phyloP scores from a whole-genome alignment of 345 rosid species.

The Clausena lansium region DNA sequence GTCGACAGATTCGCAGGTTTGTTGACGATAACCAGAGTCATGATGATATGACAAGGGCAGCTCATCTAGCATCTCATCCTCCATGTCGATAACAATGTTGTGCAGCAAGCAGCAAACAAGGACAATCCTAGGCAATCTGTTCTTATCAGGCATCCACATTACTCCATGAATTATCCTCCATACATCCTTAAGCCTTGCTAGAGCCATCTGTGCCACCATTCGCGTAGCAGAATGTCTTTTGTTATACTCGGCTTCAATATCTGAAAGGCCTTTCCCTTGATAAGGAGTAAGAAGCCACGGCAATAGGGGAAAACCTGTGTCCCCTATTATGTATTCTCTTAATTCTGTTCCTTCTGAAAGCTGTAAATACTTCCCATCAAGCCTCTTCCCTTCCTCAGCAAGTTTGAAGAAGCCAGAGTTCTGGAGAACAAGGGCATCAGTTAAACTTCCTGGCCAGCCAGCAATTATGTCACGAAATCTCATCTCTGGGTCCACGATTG shows the following conservation, averaged over 20 bases:
- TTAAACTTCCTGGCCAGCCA: conserved; percentile 75
- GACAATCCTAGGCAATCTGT: conserved; percentile 58
- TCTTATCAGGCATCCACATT: conserved; percentile 78
- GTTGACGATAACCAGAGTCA: conserved; percentile 48
- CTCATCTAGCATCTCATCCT: conserved; percentile 47
- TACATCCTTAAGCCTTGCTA: conserved; percentile 67
- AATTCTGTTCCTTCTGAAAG: conserved; percentile 41
- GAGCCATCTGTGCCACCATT: conserved; percentile 49
- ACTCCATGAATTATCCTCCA: conserved; percentile 74
- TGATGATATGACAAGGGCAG: conserved; percentile 43
- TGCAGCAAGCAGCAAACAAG: conserved; percentile 74
- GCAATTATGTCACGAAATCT: conserved; percentile 60
- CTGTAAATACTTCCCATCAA: conserved; percentile 41
- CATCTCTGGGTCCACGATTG: conserved; percentile 68
- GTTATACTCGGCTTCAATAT: conserved; percentile 48
- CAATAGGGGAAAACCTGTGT: conserved; percentile 54
- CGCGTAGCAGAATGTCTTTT: conserved; percentile 53
- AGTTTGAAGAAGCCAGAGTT: conserved; percentile 61
- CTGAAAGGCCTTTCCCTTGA: conserved; percentile 45
- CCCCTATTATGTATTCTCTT: conserved; percentile 61
- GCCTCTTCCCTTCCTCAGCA: conserved; percentile 56
- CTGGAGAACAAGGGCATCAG: conserved; percentile 53
- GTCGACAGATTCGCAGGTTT: conserved; percentile 42
- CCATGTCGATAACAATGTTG: conserved; percentile 62
- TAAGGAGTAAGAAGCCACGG: conserved; percentile 72